These are phyloP conservation scores for Pythium phragmitis DNA, from an alignment of 352 stramenopile species.

Conservation along the genomic window DNA sequence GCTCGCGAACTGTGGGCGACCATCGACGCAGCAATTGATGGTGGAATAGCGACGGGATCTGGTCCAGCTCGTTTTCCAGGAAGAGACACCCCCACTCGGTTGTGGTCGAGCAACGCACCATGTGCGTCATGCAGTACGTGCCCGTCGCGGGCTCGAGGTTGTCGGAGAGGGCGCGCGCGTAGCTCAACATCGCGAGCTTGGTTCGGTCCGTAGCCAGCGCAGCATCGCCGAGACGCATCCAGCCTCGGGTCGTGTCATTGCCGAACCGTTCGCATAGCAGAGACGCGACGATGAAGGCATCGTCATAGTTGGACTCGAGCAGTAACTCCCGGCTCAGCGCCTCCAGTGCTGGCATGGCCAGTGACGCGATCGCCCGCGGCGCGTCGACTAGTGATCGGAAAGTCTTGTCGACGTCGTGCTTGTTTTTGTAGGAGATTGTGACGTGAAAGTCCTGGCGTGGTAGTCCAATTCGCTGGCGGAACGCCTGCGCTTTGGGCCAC, in stretches of 20 bases:
- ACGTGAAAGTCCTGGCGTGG: conserved; percentile 56
- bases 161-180: conserved; percentile 10
- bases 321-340: conserved; percentile 29
- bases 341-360: conserved; percentile 33
- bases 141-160: conserved; percentile 3
- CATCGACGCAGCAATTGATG: conserved; percentile 19
- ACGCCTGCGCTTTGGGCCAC: conserved; percentile 52
- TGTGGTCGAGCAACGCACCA: conserved; percentile 23
- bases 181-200: conserved; percentile 34
- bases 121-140: conserved; percentile 20
- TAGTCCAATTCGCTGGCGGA: conserved; percentile 40
- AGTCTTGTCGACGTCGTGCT: conserved; percentile 53
- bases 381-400: conserved; percentile 22
- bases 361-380: conserved; percentile 3
- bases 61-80: conserved; percentile 21
- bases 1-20: conserved; percentile 4
- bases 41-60: conserved; percentile 13
- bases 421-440: conserved; percentile 41
- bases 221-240: conserved; percentile 28
- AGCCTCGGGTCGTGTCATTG: conserved; percentile 21
- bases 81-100: conserved; percentile 30
- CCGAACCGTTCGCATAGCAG: conserved; percentile 25
- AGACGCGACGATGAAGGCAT: conserved; percentile 11
- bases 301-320: conserved; percentile 19
- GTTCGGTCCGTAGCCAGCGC: conserved; percentile 11